phyloP scores from a whole-genome alignment of 441 rosid genomes.

The Manihot esculenta region DNA sequence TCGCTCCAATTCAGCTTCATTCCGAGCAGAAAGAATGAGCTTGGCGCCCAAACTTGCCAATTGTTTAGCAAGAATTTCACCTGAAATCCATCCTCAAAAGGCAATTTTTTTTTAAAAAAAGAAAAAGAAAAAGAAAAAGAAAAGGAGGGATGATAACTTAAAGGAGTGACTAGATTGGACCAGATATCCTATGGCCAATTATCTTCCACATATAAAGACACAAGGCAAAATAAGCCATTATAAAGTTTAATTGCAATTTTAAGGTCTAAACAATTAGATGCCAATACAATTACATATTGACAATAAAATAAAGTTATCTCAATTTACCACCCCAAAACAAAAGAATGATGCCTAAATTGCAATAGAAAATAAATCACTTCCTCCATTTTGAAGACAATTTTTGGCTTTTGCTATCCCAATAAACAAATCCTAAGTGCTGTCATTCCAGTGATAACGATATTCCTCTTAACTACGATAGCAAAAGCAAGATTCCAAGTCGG shows the following conservation, averaged over 20 bases:
- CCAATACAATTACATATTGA: neutral
- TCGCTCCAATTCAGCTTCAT: constrained; percentile 65
- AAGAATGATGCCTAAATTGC: neutral
- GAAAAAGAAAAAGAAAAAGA: no score
- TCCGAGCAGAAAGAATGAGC: constrained; percentile 85
- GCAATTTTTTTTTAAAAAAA: neutral
- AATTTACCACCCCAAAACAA: constrained; percentile 1
- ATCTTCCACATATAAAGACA: neutral
- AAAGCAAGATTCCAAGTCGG: neutral
- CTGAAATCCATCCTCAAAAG: constrained; percentile 33
- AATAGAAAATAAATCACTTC: neutral
- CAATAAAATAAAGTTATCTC: neutral
- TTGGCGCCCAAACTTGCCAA: constrained; percentile 82
- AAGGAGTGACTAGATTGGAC: neutral
- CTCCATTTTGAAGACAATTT: neutral
- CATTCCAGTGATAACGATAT: neutral
- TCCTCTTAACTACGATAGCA: neutral
- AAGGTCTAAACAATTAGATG: neutral
- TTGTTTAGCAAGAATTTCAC: constrained; percentile 81
- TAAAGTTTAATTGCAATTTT: neutral
- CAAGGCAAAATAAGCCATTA: neutral
- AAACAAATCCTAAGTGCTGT: neutral
- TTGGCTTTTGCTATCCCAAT: neutral
- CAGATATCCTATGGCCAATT: neutral
- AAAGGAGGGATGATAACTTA: no score